Percentiles rank a stretch among this genome's conserved stretches.
These are phyloP conservation scores for Nakaseomyces delphensis DNA, from an alignment of 1,139 yeast species.

Conservation along the genomic window DNA sequence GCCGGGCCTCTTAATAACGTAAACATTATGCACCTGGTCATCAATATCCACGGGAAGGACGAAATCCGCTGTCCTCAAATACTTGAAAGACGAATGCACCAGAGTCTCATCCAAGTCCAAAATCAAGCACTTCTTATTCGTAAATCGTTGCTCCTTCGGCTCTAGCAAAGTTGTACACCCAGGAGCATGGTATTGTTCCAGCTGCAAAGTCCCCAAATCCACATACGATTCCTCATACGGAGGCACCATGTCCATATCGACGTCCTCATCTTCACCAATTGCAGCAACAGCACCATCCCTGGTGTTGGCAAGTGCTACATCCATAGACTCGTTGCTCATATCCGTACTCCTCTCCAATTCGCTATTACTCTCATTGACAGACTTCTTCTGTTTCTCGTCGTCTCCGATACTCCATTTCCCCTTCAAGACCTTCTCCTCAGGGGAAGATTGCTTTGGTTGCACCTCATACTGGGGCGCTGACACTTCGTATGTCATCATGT, in stretches of 20 bases:
- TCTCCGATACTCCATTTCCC: conserved; percentile 5
- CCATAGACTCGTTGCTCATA: background rate
- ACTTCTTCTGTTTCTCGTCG: conserved; percentile 2
- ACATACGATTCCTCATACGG: conserved; percentile 24
- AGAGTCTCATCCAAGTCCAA: conserved; percentile 92
- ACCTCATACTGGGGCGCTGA: background rate
- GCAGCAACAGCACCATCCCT: background rate
- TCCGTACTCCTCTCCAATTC: conserved; percentile 2
- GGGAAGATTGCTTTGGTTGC: conserved; percentile 8
- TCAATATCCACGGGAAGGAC: conserved; percentile 91
- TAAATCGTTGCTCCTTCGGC: conserved; percentile 33
- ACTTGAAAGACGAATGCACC: conserved; percentile 92
- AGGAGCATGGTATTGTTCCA: conserved; percentile 55
- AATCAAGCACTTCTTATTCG: conserved; percentile 72
- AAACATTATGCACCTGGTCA: conserved; percentile 84
- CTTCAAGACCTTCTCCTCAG: background rate
- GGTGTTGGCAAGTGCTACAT: no score
- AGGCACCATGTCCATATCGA: conserved; percentile 18
- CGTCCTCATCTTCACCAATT: conserved; percentile 10
- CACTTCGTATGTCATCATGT: background rate
- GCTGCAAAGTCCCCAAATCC: conserved; percentile 56
- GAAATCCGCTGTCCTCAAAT: conserved; percentile 85
- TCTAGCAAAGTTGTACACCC: conserved; percentile 62
- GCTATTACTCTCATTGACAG: background rate
- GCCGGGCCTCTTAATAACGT: conserved; percentile 95